Conservation (phyloP, 2,329 filamentous ascomycete genomes). For the Talaromyces amestolkiae region DNA sequence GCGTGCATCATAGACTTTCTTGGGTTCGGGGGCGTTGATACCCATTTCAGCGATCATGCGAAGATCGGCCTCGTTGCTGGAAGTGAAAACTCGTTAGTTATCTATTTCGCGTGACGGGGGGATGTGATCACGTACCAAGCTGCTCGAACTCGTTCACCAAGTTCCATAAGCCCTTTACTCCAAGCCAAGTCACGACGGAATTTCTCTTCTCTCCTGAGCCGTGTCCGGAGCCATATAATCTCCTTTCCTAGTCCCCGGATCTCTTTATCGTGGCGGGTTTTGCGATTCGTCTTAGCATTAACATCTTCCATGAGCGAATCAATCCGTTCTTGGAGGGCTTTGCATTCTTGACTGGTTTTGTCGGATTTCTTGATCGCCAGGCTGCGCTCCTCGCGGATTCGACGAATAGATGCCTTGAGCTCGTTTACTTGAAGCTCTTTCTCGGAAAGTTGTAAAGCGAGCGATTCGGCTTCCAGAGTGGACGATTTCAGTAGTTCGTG, state of each 20-base stretch:
- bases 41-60: slow-evolving; percentile 82
- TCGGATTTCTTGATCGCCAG: slow-evolving; percentile 42
- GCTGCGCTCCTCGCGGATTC: slow-evolving; percentile 51
- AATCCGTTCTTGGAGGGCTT: slow-evolving; percentile 57
- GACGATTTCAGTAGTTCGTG: slow-evolving; percentile 49
- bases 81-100: slow-evolving; percentile 10
- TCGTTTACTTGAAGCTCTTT: slow-evolving; percentile 64
- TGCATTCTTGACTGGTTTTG: slow-evolving; percentile 41
- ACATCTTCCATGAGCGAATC: slow-evolving; percentile 59
- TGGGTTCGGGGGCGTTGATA: slow-evolving; percentile 49
- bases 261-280: slow-evolving; percentile 56
- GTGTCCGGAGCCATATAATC: slow-evolving; percentile 84
- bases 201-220: slow-evolving; percentile 73
- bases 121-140: slow-evolving; percentile 69
- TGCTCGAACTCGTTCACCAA: slow-evolving; percentile 62
- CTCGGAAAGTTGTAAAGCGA: slow-evolving; percentile 70
- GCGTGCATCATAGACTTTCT: slow-evolving; percentile 33
- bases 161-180: slow-evolving; percentile 82
- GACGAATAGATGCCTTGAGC: slow-evolving; percentile 61
- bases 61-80: slow-evolving; percentile 88
- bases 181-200: slow-evolving; percentile 79
- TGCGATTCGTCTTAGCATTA: slow-evolving; percentile 41
- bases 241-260: slow-evolving; percentile 82
- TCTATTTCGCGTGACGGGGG: slow-evolving; percentile 4
- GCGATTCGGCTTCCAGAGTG: slow-evolving; percentile 56